phyloP scores from a whole-genome alignment of 129 eudicot species.

The Smallanthus sonchifolius region DNA sequence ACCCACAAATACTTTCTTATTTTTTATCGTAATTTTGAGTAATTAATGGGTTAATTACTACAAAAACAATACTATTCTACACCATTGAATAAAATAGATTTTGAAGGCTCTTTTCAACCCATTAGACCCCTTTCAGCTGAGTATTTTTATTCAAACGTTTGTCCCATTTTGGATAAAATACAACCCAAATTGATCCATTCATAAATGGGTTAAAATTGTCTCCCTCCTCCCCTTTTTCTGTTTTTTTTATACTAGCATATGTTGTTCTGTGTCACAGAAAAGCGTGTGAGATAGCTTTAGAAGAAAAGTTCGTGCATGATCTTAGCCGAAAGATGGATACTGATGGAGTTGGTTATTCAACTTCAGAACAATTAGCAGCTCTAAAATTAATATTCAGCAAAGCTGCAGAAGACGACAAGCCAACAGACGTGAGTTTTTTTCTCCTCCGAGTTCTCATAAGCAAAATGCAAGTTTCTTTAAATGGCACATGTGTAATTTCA shows the following conservation, averaged over 20 bases:
- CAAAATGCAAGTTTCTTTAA: not conserved
- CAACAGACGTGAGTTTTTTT: constrained; percentile 58
- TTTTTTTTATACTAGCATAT: not conserved
- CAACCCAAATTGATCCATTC: not conserved
- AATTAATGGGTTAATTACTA: not conserved
- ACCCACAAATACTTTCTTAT: not conserved
- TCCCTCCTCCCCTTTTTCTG: not conserved
- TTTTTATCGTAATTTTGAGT: not conserved
- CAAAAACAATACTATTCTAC: not conserved
- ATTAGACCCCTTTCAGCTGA: not conserved
- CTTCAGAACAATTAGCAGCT: constrained; percentile 46
- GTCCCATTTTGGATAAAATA: not conserved
- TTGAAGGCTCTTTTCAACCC: not conserved
- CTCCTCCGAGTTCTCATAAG: not conserved
- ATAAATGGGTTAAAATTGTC: no score
- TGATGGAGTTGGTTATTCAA: constrained; percentile 33
- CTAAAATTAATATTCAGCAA: constrained; percentile 45
- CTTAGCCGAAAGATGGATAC: constrained; percentile 42
- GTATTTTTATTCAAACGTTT: not conserved
- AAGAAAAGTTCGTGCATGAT: constrained; percentile 42
- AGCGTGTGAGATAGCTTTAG: constrained; percentile 68
- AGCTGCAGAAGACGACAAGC: constrained; percentile 76
- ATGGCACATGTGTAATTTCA: constrained; percentile 30
- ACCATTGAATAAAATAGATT: not conserved
- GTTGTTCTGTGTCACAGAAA: constrained; percentile 44